Evolutionary conservation across 2,329 filamentous ascomycete genomes (phyloP).

Genomic region (Arthrinium phaeospermum): DNA sequence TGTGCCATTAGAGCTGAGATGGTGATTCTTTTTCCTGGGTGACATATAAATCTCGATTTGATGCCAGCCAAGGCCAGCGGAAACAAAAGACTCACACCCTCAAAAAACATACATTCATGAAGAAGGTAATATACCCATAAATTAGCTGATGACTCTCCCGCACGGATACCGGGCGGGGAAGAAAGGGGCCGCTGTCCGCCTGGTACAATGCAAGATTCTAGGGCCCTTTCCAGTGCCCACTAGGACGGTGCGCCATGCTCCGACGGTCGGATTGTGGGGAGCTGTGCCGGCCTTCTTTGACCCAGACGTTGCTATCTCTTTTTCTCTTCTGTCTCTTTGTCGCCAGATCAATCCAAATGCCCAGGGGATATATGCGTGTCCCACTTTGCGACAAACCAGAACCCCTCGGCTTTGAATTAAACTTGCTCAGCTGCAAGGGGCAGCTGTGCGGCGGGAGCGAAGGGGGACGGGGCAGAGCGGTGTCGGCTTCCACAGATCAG

Average conservation of each 20-base stretch:
- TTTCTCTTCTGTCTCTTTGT: neutral
- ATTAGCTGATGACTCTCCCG: neutral
- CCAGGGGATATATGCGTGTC: neutral
- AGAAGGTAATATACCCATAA: neutral
- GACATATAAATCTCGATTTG: no score
- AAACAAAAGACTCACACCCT: no score
- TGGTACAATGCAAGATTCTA: neutral
- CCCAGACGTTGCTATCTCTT: neutral
- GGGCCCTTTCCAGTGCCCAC: neutral
- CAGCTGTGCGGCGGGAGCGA: no score
- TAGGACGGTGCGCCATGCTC: neutral
- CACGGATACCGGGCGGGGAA: neutral
- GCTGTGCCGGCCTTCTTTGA: no score
- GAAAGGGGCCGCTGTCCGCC: neutral
- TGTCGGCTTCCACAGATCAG: neutral
- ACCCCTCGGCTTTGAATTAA: neutral
- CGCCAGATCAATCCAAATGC: neutral
- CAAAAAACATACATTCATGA: no score
- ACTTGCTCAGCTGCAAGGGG: neutral
- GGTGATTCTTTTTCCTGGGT: neutral
- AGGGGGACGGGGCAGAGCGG: no score
- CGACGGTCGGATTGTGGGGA: neutral
- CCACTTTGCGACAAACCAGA: no score
- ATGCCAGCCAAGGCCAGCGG: no score
- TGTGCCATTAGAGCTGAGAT: neutral